These are phyloP conservation scores for Candida argentea DNA, from an alignment of 805 yeast genomes.

Conservation along the genomic window DNA sequence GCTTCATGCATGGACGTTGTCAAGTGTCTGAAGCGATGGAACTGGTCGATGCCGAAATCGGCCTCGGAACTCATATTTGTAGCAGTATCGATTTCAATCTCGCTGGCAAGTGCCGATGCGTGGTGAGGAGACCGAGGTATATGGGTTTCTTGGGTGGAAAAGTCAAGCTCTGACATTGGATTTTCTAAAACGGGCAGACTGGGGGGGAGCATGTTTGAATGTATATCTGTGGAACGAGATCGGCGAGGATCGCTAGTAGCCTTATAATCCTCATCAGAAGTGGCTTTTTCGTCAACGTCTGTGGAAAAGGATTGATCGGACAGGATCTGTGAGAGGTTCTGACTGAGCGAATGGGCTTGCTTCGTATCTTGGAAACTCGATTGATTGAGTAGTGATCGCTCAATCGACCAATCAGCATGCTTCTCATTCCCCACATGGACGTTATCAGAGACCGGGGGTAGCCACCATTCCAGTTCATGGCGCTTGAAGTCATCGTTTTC, in stretches of 20 bases:
- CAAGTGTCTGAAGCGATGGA: slow-evolving; percentile 27
- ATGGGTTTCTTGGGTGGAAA: too few species aligned
- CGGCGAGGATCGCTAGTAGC: slow-evolving; percentile 13
- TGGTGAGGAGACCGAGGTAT: slow-evolving; percentile 4
- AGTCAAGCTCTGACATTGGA: too few species aligned
- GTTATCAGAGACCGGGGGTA: too few species aligned
- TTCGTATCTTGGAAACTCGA: slow-evolving; percentile 6
- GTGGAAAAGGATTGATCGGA: neutral
- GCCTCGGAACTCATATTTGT: slow-evolving; percentile 23
- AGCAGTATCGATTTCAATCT: too few species aligned
- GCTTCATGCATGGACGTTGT: slow-evolving; percentile 18
- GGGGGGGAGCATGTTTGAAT: neutral
- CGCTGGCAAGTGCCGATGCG: too few species aligned
- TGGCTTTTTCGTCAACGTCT: slow-evolving; percentile 1
- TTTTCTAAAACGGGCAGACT: neutral
- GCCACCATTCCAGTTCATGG: slow-evolving; percentile 18
- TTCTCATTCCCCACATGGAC: slow-evolving; percentile 11
- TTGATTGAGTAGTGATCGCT: too few species aligned
- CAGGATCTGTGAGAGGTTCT: too few species aligned
- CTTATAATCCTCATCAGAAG: slow-evolving; percentile 16
- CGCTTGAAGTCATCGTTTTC: slow-evolving; percentile 32
- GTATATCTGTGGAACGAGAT: slow-evolving; percentile 18
- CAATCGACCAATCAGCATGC: slow-evolving; percentile 10
- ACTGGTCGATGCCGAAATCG: slow-evolving; percentile 43
- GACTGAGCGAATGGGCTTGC: slow-evolving; percentile 1